A percentile compares a stretch with the other conserved stretches of the same genome.
Evolutionary conservation across 805 yeast genomes (phyloP).

Genomic region (Pichia rugopelliculosa): DNA sequence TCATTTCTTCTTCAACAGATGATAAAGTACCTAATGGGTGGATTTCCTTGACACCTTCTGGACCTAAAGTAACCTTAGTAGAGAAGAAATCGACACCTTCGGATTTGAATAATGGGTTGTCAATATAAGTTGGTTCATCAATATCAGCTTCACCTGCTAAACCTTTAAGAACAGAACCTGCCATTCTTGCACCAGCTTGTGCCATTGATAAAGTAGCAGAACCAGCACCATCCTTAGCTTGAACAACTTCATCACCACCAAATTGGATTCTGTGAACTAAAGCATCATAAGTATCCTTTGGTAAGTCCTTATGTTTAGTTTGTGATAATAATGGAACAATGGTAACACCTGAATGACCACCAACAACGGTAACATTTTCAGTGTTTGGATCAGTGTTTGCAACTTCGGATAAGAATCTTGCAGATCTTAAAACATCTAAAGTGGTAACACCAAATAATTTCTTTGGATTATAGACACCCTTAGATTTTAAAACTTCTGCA

Average conservation of each 20-base stretch:
- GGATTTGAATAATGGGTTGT: slow-evolving; percentile 69
- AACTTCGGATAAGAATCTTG: slow-evolving; percentile 68
- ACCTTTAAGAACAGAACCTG: slow-evolving; percentile 57
- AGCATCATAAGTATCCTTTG: slow-evolving; percentile 56
- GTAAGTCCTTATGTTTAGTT: slow-evolving; percentile 58
- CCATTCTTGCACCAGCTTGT: slow-evolving; percentile 72
- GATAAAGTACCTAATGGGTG: slow-evolving; percentile 71
- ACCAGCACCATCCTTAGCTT: slow-evolving; percentile 79
- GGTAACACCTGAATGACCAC: slow-evolving; percentile 97
- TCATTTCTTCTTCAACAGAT: slow-evolving; percentile 76
- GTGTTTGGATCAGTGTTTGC: slow-evolving; percentile 66
- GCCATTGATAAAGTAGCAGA: slow-evolving; percentile 86
- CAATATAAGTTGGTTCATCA: slow-evolving; percentile 52
- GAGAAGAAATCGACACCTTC: slow-evolving; percentile 98
- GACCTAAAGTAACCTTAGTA: slow-evolving; percentile 88
- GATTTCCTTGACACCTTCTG: slow-evolving; percentile 76
- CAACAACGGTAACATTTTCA: slow-evolving; percentile 82
- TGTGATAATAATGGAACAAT: slow-evolving; percentile 90
- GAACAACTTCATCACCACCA: slow-evolving; percentile 86
- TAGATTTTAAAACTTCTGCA: slow-evolving; percentile 80
- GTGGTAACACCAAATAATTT: slow-evolving; percentile 95
- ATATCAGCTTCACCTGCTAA: slow-evolving; percentile 37
- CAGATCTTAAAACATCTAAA: slow-evolving; percentile 82
- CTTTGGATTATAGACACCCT: slow-evolving; percentile 86
- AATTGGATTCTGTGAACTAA: slow-evolving; percentile 87